These are phyloP conservation scores for Trichoderma sp. DNA, from an alignment of 2,329 filamentous ascomycete genomes.

Conservation along the genomic window DNA sequence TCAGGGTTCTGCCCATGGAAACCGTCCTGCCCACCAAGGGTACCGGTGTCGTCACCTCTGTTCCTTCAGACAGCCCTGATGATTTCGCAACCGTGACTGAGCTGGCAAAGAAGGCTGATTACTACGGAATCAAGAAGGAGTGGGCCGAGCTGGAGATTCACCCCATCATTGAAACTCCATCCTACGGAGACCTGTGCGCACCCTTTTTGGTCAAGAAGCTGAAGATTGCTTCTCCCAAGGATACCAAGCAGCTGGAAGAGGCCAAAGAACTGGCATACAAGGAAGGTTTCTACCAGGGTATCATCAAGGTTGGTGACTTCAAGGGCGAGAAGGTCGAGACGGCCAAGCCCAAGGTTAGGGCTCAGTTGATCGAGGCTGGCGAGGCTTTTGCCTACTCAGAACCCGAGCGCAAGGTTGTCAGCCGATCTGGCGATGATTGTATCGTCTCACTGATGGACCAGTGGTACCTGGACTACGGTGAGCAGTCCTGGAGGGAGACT, in stretches of 20 bases:
- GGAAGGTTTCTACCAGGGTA: constrained; percentile 95
- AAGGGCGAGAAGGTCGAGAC: constrained; percentile 83
- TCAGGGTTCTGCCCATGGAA: constrained; percentile 94
- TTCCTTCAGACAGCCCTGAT: constrained; percentile 91
- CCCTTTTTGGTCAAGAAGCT: constrained; percentile 84
- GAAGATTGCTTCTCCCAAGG: constrained; percentile 97
- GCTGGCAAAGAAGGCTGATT: constrained; percentile 91
- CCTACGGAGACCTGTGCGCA: constrained; percentile 83
- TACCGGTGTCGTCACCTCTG: constrained; percentile 93
- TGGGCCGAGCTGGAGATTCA: constrained; percentile 91
- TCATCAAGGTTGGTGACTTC: constrained; percentile 84
- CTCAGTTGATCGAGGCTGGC: constrained; percentile 74
- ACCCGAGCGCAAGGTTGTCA: constrained; percentile 86
- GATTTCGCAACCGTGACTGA: constrained; percentile 90
- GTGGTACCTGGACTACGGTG: constrained; percentile 97
- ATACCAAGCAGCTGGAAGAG: constrained; percentile 82
- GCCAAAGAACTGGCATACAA: constrained; percentile 97
- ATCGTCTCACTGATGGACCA: constrained; percentile 93
- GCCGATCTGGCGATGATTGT: constrained; percentile 88
- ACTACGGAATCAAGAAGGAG: constrained; percentile 94
- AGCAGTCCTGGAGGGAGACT: constrained; percentile 80
- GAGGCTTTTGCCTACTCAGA: constrained; percentile 92
- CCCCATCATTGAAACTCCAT: constrained; percentile 87
- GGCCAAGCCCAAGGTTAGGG: constrained; percentile 83
- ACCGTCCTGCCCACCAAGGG: constrained; percentile 90